These are phyloP conservation scores for Thraustochytrium striatum DNA, from an alignment of 352 stramenopile species.

Conservation along the genomic window DNA sequence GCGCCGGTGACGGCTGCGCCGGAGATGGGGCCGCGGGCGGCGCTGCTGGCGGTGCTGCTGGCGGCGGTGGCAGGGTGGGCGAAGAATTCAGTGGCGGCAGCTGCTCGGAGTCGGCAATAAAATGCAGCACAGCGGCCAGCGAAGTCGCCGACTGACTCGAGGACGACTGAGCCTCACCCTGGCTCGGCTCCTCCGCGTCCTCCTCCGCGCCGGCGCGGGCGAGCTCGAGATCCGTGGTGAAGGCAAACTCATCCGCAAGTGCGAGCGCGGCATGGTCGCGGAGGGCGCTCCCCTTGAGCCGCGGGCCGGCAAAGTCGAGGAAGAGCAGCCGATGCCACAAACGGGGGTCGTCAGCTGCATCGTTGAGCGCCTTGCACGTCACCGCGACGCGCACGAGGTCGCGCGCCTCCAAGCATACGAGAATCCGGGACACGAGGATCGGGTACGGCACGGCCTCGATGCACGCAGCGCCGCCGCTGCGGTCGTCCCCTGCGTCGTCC, in stretches of 20 bases:
- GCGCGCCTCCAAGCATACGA: conserved; percentile 12
- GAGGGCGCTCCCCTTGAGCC: neutral
- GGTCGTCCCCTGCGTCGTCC: neutral
- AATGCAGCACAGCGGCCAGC: neutral
- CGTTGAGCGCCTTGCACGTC: neutral
- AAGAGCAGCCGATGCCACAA: conserved; percentile 30
- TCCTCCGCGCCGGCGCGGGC: too few relatives aligned
- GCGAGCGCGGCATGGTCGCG: neutral
- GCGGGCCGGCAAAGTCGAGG: conserved; percentile 14
- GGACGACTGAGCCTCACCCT: neutral
- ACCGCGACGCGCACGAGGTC: neutral
- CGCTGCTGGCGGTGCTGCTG: too few relatives aligned
- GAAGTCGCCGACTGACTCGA: neutral
- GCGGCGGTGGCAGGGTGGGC: too few relatives aligned
- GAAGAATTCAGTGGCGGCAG: too few relatives aligned
- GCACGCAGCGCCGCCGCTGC: neutral
- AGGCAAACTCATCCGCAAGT: neutral
- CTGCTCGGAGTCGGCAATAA: too few relatives aligned
- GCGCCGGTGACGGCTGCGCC: too few relatives aligned
- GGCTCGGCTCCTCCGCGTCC: neutral
- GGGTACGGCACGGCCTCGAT: neutral
- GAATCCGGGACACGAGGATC: conserved; percentile 3
- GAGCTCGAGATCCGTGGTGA: neutral
- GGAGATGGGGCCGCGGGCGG: too few relatives aligned
- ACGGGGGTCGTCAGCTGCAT: neutral